Conservation (phyloP, 768 basidiomycete genomes). For the Rhodosporidiobolus odoratus region DNA sequence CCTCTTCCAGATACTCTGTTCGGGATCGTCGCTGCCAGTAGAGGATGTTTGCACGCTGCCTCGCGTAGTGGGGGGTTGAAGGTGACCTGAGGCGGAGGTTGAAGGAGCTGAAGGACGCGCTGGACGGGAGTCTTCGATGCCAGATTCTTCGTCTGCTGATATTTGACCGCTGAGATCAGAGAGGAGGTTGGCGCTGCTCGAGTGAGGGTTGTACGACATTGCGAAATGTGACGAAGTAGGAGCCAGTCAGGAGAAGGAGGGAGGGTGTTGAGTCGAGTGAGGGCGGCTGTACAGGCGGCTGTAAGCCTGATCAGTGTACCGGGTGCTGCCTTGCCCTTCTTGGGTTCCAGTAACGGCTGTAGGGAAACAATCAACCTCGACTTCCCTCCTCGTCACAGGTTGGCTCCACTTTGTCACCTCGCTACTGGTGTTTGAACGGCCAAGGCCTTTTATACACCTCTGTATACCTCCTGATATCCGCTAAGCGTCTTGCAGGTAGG, state of each 20-base stretch:
- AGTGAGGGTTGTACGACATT: slow-evolving; percentile 34
- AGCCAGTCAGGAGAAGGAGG: not conserved
- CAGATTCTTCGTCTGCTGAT: slow-evolving; percentile 28
- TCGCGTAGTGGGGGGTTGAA: not conserved
- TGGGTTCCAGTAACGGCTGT: too few species aligned
- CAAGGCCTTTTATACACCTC: too few species aligned
- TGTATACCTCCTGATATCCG: too few species aligned
- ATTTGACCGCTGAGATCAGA: slow-evolving; percentile 20
- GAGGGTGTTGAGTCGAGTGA: not conserved
- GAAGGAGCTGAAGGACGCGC: not conserved
- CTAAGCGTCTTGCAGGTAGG: too few species aligned
- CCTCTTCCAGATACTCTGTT: slow-evolving; percentile 33
- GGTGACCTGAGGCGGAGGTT: not conserved
- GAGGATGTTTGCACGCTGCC: not conserved
- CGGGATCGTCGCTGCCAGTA: not conserved
- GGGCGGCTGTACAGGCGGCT: not conserved
- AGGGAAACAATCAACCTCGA: too few species aligned
- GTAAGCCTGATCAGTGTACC: too few species aligned
- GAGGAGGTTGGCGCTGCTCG: slow-evolving; percentile 22
- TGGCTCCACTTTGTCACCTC: too few species aligned
- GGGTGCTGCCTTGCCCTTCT: too few species aligned
- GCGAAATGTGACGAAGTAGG: not conserved
- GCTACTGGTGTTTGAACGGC: too few species aligned
- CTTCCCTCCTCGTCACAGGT: too few species aligned
- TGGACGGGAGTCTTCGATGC: not conserved